Evolutionary conservation across 768 basidiomycete species (phyloP), one percentile per base, ranked within the genome.

Genomic region (Phaeotremella skinneri): DNA sequence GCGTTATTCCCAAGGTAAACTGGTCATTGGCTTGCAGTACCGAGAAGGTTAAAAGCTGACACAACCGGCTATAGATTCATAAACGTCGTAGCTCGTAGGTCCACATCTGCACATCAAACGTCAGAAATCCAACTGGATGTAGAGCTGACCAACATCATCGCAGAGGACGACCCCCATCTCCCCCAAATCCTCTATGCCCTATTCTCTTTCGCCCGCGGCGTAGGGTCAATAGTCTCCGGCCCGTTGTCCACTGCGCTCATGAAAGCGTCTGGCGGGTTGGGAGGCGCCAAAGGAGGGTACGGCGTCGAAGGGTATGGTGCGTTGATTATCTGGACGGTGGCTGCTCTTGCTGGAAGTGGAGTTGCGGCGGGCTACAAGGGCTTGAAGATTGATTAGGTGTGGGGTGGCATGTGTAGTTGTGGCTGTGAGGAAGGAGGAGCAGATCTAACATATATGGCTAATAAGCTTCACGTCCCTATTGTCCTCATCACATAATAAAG

Each of bases 351-450:
- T 1, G 37, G 51, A 32, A 64, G 63, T 45, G 66, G 63, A 13
- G 52, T 64, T 43, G 63, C 49, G 21, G 66, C 66, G 20, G 66
- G 63, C 0, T 68, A 64, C 54, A 64, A 62, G 56, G 61, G 54
- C 17, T 41, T 64, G 29, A 68, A 68, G 37, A 49, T 53, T 41
- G 66, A 68, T 39, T 64, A 45, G 20, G n/a, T 39, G 11, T 9
- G n/a, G 37, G 11, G 37, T 39, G 9, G 9, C 9, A 39, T 39
- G n/a, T 9, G 9, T 9, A 39, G n/a, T 39, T 9, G 9, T 9
- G 11, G 9, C 11, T n/a, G 11, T 39, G 37, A 9, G 21, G 21
- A 21, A 9, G 21, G 34, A 37, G 34, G 34, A 37, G 9, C 34
- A 37, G 7, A 37, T 7, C 17, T 37, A 37, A 17, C 34, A 37